Base-by-base conservation (phyloP, 805 yeast genomes). In the Ascoidea asiatica region DNA sequence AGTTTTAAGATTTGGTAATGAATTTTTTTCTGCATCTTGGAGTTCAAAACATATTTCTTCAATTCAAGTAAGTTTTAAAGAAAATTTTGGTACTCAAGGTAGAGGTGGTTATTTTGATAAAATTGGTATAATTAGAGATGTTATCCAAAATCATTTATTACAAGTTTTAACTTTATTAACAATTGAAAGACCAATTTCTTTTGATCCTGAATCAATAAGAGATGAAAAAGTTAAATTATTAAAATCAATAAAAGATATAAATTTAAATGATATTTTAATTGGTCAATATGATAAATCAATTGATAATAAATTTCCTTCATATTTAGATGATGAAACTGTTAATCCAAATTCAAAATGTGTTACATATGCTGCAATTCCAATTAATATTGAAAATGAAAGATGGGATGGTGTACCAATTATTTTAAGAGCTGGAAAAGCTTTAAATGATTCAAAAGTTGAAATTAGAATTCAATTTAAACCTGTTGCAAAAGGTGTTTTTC, bases 321-420 rank as follows among this genome's bases (percentile, higher is more conserved):
- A 92, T 65, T 61, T 80, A 49, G 98, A 92, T 59, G 98, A 92
- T 61, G 87, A 81, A 39, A 85, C 97, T 17, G 97, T 92, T 48
- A 72, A 79, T 51, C 67, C 74, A 43, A 79, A 73, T 50, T 86
- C 96, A 45, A 85, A 83, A 62, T 83, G 95, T 59, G 87, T 88
- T 46, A 92, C 98, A 4, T 92, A 75, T 62, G 96, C 97, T 11
- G 96, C 96, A 2, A 59, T 92, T 47, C 75, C 80, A 19, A 59
- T 90, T 49, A 68, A 79, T 52, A 84, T 92, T 62, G 71, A 79
- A 56, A 92, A 89, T 63, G 97, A 92, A 65, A 79, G 97, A 60
- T 92, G 98, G 98, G 92, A 84, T 50, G 97, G 97, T 57, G 97
- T 92, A 40, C 98, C 98, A 45, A 77, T 92, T 58, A 81, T 92